A percentile compares a stretch with the other conserved stretches of the same genome.
phyloP scores from a whole-genome alignment of 306 rosid genomes.

The Parietaria judaica region DNA sequence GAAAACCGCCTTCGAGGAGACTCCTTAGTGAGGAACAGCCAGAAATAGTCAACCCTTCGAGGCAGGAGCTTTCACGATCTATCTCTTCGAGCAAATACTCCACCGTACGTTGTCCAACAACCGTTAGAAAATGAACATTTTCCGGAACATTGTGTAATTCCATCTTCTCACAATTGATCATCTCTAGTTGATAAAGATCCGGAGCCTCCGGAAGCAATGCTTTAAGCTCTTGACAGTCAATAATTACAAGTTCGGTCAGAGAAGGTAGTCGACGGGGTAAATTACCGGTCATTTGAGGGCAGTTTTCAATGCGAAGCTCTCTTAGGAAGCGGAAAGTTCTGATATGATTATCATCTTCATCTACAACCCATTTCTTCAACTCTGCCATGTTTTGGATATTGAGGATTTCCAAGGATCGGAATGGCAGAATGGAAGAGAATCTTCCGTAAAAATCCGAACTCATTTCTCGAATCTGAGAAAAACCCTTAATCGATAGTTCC shows the following conservation, averaged over 20 bases:
- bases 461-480: background rate
- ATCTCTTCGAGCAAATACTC: background rate
- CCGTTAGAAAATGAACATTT: background rate
- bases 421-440: background rate
- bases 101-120: background rate
- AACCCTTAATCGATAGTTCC: background rate
- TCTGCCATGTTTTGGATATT: background rate
- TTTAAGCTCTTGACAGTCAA: background rate
- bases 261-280: background rate
- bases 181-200: background rate
- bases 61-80: background rate
- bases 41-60: background rate
- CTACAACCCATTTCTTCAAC: slow-evolving; percentile 10
- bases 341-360: background rate
- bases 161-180: slow-evolving; percentile 4
- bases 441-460: slow-evolving; percentile 2
- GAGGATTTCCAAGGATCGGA: slow-evolving; percentile 4
- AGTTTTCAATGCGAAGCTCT: background rate
- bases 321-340: background rate
- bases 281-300: slow-evolving; percentile 3
- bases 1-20: background rate
- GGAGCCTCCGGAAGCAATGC: background rate
- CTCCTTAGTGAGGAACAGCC: background rate
- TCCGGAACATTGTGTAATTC: background rate
- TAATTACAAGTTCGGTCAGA: slow-evolving; percentile 1